Conservation (phyloP, 345 rosid species). For the Hibiscus syriacus region DNA sequence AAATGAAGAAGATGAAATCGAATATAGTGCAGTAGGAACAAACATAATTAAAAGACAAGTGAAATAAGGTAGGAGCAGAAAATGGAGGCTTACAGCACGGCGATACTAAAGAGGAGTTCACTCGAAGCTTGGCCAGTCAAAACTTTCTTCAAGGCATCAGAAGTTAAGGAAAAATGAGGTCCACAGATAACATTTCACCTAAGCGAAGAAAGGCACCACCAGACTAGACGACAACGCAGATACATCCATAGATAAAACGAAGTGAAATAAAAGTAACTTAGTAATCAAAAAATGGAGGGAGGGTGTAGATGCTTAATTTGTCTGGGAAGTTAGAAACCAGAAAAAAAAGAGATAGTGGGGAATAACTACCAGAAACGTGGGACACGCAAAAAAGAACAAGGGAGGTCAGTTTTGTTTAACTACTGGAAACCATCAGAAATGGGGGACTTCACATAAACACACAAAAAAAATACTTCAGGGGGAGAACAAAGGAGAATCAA, state of each 20-base stretch:
- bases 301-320: too few species aligned
- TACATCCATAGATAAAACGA: background rate
- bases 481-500: too few species aligned
- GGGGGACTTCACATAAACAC: too few species aligned
- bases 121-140: conserved; percentile 78
- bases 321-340: too few species aligned
- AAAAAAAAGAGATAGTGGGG: too few species aligned
- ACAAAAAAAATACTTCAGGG: too few species aligned
- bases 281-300: background rate
- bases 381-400: too few species aligned
- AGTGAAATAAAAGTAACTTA: background rate
- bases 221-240: conserved; percentile 35
- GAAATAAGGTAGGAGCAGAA: background rate
- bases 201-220: conserved; percentile 88
- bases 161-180: conserved; percentile 74
- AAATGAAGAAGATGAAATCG: background rate
- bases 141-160: conserved; percentile 88
- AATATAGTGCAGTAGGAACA: background rate
- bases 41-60: too few species aligned
- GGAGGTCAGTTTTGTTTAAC: too few species aligned
- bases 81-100: conserved; percentile 62
- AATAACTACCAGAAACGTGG: too few species aligned
- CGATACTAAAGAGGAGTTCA: conserved; percentile 62
- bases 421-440: too few species aligned
- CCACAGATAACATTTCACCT: conserved; percentile 69